phyloP scores from a whole-genome alignment of 768 basidiomycete species.

The Megacollybia marginata region DNA sequence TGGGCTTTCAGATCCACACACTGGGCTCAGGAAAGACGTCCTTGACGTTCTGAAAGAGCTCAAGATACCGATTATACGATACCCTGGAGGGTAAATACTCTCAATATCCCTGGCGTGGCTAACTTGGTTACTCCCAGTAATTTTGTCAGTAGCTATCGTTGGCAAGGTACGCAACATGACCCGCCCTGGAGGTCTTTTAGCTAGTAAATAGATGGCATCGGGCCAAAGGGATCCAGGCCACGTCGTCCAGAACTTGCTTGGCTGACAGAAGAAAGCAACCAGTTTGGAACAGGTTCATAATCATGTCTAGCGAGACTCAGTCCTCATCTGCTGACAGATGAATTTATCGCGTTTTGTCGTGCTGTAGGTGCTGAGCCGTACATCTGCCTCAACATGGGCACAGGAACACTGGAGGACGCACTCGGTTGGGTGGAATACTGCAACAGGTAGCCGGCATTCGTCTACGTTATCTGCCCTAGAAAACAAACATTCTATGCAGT shows the following conservation, averaged over 20 bases:
- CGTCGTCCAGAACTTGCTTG: conserved; percentile 55
- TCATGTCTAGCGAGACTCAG: conserved; percentile 1
- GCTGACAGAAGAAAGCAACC: conserved; percentile 52
- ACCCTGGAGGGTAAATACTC: conserved; percentile 40
- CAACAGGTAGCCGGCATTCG: conserved; percentile 31
- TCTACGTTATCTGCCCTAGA: neutral
- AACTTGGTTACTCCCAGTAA: conserved; percentile 22
- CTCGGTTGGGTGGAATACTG: conserved; percentile 59
- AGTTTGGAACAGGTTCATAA: conserved; percentile 44
- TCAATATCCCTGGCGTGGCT: neutral
- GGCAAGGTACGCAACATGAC: conserved; percentile 29
- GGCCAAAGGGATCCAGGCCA: conserved; percentile 40
- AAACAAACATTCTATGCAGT: conserved; percentile 8
- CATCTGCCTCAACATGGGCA: conserved; percentile 59
- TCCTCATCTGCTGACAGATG: conserved; percentile 15
- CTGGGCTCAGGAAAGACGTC: conserved; percentile 46
- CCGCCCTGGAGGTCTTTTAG: neutral
- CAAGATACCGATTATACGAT: conserved; percentile 40
- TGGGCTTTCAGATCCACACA: conserved; percentile 28
- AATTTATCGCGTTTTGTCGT: conserved; percentile 51
- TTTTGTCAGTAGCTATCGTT: conserved; percentile 48
- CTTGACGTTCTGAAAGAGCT: conserved; percentile 37
- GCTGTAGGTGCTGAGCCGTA: conserved; percentile 47
- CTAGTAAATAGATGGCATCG: conserved; percentile 38
- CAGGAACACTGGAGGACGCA: conserved; percentile 53